Percentiles rank a stretch among this genome's conserved stretches.
Evolutionary conservation across 352 stramenopile genomes (phyloP).

Genomic region (Plasmopara halstedii): DNA sequence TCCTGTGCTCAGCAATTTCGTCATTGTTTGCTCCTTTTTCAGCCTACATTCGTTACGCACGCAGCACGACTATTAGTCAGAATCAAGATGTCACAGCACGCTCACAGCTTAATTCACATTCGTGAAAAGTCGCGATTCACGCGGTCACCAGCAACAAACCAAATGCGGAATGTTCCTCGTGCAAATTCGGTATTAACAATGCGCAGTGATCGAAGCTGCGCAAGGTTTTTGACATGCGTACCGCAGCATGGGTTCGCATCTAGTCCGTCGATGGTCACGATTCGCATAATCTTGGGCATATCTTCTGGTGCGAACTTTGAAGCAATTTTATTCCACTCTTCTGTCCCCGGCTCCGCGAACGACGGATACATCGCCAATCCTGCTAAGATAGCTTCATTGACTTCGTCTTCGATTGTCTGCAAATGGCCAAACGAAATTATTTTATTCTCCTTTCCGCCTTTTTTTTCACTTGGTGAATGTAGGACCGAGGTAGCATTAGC

Average conservation of each 20-base stretch:
- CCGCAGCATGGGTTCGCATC: conserved; percentile 86
- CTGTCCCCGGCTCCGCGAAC: conserved; percentile 41
- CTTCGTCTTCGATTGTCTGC: conserved; percentile 52
- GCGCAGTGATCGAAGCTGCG: conserved; percentile 66
- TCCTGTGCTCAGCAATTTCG: conserved; percentile 62
- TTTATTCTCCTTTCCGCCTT: conserved; percentile 29
- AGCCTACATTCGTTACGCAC: conserved; percentile 28
- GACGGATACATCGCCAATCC: conserved; percentile 49
- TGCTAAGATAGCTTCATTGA: conserved; percentile 68
- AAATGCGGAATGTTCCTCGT: conserved; percentile 57
- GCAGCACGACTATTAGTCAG: not conserved
- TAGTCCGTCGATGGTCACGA: conserved; percentile 78
- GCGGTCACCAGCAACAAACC: conserved; percentile 79
- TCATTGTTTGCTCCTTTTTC: conserved; percentile 56
- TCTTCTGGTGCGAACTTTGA: conserved; percentile 48
- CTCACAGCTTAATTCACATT: conserved; percentile 38
- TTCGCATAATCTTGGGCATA: conserved; percentile 59
- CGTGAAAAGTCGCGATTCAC: conserved; percentile 69
- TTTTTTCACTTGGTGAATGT: conserved; percentile 9
- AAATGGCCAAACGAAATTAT: conserved; percentile 29
- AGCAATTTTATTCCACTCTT: conserved; percentile 50
- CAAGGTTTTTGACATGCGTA: conserved; percentile 72
- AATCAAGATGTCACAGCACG: not conserved
- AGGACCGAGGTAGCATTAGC: conserved; percentile 1
- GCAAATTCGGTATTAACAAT: conserved; percentile 68